Evolutionary conservation across 78 protist species (phyloP).

Genomic region (Dictyostelium intermedium): DNA sequence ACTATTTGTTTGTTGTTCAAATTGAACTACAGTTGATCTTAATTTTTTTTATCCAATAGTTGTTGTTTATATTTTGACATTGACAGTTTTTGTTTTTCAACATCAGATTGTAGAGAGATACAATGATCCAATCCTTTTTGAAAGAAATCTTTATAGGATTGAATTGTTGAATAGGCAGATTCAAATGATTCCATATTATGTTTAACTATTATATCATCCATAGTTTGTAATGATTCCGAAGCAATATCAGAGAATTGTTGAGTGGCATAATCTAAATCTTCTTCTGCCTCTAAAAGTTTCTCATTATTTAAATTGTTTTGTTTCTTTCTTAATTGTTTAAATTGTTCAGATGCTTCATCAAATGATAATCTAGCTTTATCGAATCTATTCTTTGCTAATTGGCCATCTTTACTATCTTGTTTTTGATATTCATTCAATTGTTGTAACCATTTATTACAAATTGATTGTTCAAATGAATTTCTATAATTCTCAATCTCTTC

Average conservation of each 20-base stretch:
- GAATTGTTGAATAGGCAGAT: background rate
- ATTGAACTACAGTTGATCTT: background rate
- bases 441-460: background rate
- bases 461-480: constrained; percentile 27
- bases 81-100: constrained; percentile 14
- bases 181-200: constrained; percentile 27
- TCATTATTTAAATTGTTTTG: background rate
- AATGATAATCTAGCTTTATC: constrained; percentile 54
- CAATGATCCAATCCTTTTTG: constrained; percentile 5
- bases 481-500: constrained; percentile 29
- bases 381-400: constrained; percentile 28
- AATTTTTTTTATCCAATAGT: constrained; percentile 11
- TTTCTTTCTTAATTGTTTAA: constrained; percentile 45
- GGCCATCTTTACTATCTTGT: constrained; percentile 31
- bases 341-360: constrained; percentile 57
- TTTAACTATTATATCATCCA: constrained; percentile 58
- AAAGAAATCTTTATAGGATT: constrained; percentile 17
- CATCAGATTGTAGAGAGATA: background rate
- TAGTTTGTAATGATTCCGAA: constrained; percentile 10
- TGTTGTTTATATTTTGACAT: background rate
- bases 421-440: constrained; percentile 26
- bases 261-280: background rate
- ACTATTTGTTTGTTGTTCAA: background rate
- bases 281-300: constrained; percentile 9
- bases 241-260: constrained; percentile 72